Percentiles rank a stretch among this genome's conserved stretches.
Conservation (phyloP, 2,329 filamentous ascomycete genomes). For the Fusarium udum region DNA sequence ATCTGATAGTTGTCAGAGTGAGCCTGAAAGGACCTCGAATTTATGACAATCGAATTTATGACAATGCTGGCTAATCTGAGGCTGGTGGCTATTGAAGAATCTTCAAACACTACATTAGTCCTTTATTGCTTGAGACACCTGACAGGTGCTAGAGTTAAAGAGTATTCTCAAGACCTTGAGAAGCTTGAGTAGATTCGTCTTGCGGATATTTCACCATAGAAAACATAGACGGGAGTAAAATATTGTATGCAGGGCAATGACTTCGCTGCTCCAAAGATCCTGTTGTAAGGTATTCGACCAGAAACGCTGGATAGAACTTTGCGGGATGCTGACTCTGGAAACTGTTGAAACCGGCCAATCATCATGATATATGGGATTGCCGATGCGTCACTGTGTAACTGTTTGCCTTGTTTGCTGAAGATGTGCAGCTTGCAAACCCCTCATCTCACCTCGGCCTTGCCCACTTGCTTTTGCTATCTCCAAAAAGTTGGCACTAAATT, state of each 20-base stretch:
- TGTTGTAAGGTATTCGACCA: background rate
- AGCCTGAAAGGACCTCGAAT: background rate
- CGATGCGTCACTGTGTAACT: background rate
- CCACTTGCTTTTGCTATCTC: background rate
- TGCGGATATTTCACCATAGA: background rate
- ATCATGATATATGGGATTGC: background rate
- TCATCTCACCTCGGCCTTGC: background rate
- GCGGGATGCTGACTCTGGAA: background rate
- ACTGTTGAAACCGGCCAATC: background rate
- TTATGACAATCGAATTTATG: accelerated
- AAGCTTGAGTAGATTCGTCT: background rate
- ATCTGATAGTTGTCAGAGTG: background rate
- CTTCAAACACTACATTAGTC: background rate
- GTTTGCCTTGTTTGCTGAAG: background rate
- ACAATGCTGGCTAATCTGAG: background rate
- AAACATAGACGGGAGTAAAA: accelerated
- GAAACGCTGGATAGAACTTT: background rate
- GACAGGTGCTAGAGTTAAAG: too few species aligned
- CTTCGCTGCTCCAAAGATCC: accelerated
- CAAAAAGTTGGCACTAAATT: background rate
- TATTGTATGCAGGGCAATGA: background rate
- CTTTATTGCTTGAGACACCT: background rate
- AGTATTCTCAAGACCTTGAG: background rate
- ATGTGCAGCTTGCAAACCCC: background rate
- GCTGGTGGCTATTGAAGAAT: background rate